Evolutionary conservation across 2,329 filamentous ascomycete species (phyloP), one percentile per base, ranked within the genome.

Genomic region (Geosmithia putterillii): DNA sequence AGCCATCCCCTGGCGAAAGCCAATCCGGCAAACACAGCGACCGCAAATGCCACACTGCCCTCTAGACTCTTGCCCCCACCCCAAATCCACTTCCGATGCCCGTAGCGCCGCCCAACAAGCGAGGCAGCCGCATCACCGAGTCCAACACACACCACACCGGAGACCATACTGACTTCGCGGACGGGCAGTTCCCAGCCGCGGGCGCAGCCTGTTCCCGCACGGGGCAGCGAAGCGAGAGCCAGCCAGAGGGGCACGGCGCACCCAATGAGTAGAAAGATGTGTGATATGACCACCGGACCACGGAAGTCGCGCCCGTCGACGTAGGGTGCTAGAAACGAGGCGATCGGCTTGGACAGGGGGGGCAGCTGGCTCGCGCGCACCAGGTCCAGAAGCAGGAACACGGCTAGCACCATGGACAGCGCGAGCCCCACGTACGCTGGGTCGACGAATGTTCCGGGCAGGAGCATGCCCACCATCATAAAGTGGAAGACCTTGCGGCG

Each of bases 401-500:
- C 71, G 4, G 84, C 80, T 32, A 98, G 73, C 21, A 88, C 78
- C 25, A 95, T 66, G 0, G 74, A 71, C n/a, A 96, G 70, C 0
- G 88, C 86, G 12, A 98, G 69, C 1, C 84, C 78, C 41, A 81
- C 80, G 60, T 86, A 96, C 36, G 81, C 72, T 1, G 92, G 90
- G 59, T 98, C 92, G 49, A 96, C 66, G 57, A 80, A 95, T 2
- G 83, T 85, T 1, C 86, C 79, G 0, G 92, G 89, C 2, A 96
- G 71, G 44, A 98, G 81, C 86, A 98, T 95, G 44, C 80, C 79
- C 7, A 96, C 90, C 84, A 96, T 96, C 74, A 90, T 95, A 52
- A 94, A 94, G 61, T 98, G 92, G 60, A 98, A 98, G 20, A 96
- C 86, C 62, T 98, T 98, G 42, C 92, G 80, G 41, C 92, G 78